Conservation (phyloP, 345 rosid genomes). For the Aurinia saxatilis region DNA sequence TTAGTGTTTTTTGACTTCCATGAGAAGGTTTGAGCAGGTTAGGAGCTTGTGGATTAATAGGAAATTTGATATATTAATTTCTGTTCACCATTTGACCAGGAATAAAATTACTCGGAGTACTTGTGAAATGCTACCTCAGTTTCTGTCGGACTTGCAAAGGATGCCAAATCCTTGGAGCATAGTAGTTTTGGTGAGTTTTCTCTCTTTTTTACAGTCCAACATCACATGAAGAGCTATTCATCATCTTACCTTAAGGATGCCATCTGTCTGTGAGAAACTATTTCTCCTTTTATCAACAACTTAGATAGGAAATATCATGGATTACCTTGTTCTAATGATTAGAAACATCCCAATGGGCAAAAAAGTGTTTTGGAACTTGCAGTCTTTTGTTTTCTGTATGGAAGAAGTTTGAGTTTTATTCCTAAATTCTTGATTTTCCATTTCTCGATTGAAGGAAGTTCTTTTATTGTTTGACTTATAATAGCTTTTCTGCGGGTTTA, state of each 20-base stretch:
- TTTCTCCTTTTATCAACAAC: background rate
- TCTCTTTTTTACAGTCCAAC: background rate
- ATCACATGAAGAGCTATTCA: background rate
- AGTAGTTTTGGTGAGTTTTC: constrained; percentile 61
- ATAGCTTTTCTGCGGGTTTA: too few relatives aligned
- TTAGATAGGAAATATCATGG: background rate
- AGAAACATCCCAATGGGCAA: background rate
- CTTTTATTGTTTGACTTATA: too few relatives aligned
- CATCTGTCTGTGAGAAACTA: constrained; percentile 3
- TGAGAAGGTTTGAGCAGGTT: constrained; percentile 7
- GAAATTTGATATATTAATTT: constrained; percentile 24
- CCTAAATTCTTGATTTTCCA: background rate
- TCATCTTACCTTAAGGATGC: background rate
- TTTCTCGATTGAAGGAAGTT: too few relatives aligned
- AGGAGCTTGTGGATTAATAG: background rate
- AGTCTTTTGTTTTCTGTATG: background rate
- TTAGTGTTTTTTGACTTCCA: background rate
- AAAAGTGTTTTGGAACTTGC: background rate
- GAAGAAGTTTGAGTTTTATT: background rate
- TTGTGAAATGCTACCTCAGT: constrained; percentile 39
- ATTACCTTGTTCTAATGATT: background rate
- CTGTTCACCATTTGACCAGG: constrained; percentile 33
- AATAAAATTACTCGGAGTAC: constrained; percentile 38
- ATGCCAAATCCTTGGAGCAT: constrained; percentile 54
- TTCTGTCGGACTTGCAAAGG: constrained; percentile 59